phyloP scores from a whole-genome alignment of 2,329 filamentous ascomycete genomes.

The Aspergillus flavus region DNA sequence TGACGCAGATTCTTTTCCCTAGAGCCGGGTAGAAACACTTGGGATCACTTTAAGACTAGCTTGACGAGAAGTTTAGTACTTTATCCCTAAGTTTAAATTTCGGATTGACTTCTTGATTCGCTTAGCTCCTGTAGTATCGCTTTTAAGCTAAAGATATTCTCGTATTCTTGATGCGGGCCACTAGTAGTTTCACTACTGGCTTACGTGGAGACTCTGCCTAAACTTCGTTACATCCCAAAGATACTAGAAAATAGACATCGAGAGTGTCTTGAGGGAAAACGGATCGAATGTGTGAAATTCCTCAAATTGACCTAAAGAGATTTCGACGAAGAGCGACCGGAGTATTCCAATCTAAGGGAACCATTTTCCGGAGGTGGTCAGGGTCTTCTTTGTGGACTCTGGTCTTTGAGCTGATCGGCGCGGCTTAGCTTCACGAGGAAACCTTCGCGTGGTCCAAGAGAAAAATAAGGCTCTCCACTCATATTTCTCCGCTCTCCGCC shows the following conservation, averaged over 20 bases:
- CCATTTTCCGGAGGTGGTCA: not conserved
- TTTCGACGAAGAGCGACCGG: not conserved
- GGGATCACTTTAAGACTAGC: not conserved
- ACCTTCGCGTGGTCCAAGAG: not conserved
- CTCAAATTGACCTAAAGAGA: not conserved
- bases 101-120: not conserved
- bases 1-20: not conserved
- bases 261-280: not conserved
- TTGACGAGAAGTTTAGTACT: not conserved
- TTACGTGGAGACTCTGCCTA: not conserved
- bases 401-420: not conserved
- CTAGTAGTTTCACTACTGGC: not conserved
- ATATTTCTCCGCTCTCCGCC: conserved; percentile 11
- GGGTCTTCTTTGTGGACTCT: not conserved
- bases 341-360: not conserved
- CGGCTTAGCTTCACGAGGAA: not conserved
- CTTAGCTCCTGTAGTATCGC: too few species aligned
- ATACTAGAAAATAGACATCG: not conserved
- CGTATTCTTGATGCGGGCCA: not conserved
- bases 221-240: not conserved
- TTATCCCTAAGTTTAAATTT: not conserved
- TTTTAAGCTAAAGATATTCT: not conserved
- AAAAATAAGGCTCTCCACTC: conserved; percentile 5
- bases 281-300: not conserved
- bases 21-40: not conserved